Conservation (phyloP, 2,329 filamentous ascomycete species). For the Stagonosporopsis rhizophila region DNA sequence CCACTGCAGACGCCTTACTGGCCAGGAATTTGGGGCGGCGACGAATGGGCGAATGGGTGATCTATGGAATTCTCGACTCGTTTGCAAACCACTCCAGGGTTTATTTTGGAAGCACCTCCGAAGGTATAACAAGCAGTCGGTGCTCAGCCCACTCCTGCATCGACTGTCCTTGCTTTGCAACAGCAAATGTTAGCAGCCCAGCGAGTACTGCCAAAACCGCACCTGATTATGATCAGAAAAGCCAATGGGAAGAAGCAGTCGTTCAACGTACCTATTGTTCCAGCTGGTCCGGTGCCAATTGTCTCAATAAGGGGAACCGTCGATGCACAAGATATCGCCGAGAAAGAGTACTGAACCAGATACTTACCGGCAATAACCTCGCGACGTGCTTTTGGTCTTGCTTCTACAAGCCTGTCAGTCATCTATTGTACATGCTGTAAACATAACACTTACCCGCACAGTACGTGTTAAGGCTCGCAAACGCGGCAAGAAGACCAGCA, state of each 20-base stretch:
- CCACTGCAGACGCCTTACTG: constrained; percentile 24
- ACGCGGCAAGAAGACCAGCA: constrained; percentile 48
- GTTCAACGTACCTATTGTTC: constrained; percentile 21
- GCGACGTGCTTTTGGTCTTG: constrained; percentile 28
- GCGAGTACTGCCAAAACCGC: constrained; percentile 19
- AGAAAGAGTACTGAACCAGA: constrained; percentile 41
- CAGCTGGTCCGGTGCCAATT: constrained; percentile 35
- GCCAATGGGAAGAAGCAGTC: not conserved
- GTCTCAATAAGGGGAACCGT: constrained; percentile 38
- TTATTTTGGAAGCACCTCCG: not conserved
- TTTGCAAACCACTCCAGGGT: not conserved
- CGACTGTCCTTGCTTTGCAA: constrained; percentile 16
- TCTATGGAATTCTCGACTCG: not conserved
- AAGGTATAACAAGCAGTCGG: not conserved
- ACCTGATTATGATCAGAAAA: constrained; percentile 1
- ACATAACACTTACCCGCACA: constrained; percentile 43
- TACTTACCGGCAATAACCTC: constrained; percentile 45
- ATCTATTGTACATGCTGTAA: not conserved
- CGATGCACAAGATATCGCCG: constrained; percentile 31
- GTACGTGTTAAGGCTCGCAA: constrained; percentile 52
- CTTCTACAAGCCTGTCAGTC: constrained; percentile 23
- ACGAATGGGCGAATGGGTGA: constrained; percentile 9
- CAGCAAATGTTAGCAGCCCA: constrained; percentile 19
- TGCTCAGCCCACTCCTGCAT: constrained; percentile 26
- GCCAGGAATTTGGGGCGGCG: constrained; percentile 23